These are phyloP conservation scores for Penicillium argentinense DNA, from an alignment of 495 filamentous ascomycete genomes.

Conservation along the genomic window DNA sequence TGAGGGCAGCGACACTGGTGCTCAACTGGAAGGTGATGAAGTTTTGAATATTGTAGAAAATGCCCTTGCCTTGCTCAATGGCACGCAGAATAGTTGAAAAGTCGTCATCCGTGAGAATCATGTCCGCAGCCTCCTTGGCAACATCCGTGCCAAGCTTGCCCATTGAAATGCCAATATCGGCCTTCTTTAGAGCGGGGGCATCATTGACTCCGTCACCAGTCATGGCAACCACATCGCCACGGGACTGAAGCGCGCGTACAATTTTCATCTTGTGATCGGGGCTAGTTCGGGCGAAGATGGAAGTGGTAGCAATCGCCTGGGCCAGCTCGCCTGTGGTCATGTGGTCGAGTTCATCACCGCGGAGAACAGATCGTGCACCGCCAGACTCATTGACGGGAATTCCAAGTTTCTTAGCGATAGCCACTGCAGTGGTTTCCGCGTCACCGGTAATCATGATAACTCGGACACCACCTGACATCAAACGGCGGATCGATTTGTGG, in stretches of 20 bases:
- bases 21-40: constrained; percentile 98
- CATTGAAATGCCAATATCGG: constrained; percentile 98
- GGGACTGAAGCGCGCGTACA: constrained; percentile 82
- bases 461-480: constrained; percentile 92
- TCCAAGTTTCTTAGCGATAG: constrained; percentile 88
- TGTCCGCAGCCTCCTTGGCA: constrained; percentile 98
- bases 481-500: constrained; percentile 79
- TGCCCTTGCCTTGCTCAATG: constrained; percentile 98
- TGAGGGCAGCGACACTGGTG: constrained; percentile 91
- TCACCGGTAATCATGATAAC: constrained; percentile 99
- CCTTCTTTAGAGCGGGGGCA: constrained; percentile 93
- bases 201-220: constrained; percentile 98
- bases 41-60: constrained; percentile 99
- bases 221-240: constrained; percentile 98
- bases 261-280: constrained; percentile 99
- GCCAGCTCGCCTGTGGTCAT: constrained; percentile 85
- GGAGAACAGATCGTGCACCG: constrained; percentile 65
- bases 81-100: constrained; percentile 95
- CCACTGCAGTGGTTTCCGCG: constrained; percentile 88
- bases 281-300: constrained; percentile 93
- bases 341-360: constrained; percentile 84
- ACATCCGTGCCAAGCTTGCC: constrained; percentile 93
- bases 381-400: constrained; percentile 66
- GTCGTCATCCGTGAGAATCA: constrained; percentile 98
- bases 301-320: constrained; percentile 78